A percentile compares a stretch with the other conserved stretches of the same genome.
Evolutionary conservation across 1,139 yeast species (phyloP).

Genomic region (Kluyveromyces marxianus): DNA sequence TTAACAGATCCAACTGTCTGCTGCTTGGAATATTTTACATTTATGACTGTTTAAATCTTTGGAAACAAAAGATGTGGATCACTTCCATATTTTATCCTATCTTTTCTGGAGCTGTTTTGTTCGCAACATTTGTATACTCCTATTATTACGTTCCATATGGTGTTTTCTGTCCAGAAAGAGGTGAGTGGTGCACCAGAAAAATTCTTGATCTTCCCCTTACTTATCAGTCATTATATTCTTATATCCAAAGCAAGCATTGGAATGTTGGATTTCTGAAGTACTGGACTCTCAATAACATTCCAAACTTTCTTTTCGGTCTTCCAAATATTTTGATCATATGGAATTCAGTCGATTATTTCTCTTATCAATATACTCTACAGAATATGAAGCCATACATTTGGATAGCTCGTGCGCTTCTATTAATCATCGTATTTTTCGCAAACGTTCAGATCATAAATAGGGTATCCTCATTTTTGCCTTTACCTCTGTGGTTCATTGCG

Average conservation of each 20-base stretch:
- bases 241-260: slow-evolving; percentile 81
- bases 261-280: slow-evolving; percentile 69
- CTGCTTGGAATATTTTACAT: slow-evolving; percentile 63
- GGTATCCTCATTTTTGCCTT: slow-evolving; percentile 67
- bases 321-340: slow-evolving; percentile 50
- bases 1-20: slow-evolving; percentile 69
- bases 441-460: slow-evolving; percentile 84
- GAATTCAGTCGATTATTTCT: slow-evolving; percentile 30
- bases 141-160: slow-evolving; percentile 46
- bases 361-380: slow-evolving; percentile 17
- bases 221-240: slow-evolving; percentile 52
- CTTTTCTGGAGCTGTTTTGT: slow-evolving; percentile 49
- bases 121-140: slow-evolving; percentile 38
- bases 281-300: slow-evolving; percentile 75
- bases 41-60: slow-evolving; percentile 41
- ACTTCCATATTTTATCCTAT: slow-evolving; percentile 32
- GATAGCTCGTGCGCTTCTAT: slow-evolving; percentile 37
- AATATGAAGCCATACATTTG: slow-evolving; percentile 36
- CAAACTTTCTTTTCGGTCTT: slow-evolving; percentile 71
- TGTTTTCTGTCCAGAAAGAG: slow-evolving; percentile 60
- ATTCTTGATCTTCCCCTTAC: slow-evolving; percentile 32
- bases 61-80: slow-evolving; percentile 11
- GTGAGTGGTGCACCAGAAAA: slow-evolving; percentile 62
- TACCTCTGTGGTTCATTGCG: slow-evolving; percentile 67
- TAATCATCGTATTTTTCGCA: slow-evolving; percentile 55